phyloP scores from a whole-genome alignment of 352 stramenopile species.

The Globisporangium iwayamae region DNA sequence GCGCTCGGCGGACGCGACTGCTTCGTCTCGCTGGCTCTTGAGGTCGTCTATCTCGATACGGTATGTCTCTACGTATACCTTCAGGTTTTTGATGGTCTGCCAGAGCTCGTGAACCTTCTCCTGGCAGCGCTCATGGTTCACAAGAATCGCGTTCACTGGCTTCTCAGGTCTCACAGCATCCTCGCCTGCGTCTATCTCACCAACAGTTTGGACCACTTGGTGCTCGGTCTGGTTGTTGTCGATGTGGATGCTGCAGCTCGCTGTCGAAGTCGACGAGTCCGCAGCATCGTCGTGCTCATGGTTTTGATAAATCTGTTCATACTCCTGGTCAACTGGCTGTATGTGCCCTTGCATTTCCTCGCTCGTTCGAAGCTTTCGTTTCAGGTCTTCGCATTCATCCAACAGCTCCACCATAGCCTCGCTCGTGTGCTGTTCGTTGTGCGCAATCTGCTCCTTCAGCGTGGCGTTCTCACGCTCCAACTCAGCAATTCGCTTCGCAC shows the following conservation, averaged over 20 bases:
- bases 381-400: conserved; percentile 14
- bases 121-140: conserved; percentile 49
- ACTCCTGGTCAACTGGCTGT: background rate
- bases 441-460: conserved; percentile 8
- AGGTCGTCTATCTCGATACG: conserved; percentile 48
- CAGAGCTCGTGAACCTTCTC: conserved; percentile 68
- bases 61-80: conserved; percentile 59
- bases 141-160: background rate
- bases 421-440: background rate
- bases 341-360: conserved; percentile 13
- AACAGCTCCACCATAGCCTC: conserved; percentile 8
- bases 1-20: conserved; percentile 42
- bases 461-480: conserved; percentile 14
- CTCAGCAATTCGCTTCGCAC: background rate
- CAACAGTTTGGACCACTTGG: background rate
- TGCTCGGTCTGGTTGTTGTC: conserved; percentile 11
- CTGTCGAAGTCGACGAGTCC: background rate
- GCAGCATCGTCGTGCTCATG: background rate
- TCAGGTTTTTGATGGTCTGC: conserved; percentile 58
- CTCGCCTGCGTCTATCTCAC: background rate
- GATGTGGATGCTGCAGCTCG: background rate
- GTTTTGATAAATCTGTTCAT: background rate
- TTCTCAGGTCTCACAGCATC: background rate
- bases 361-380: background rate
- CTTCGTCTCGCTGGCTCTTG: conserved; percentile 53